These are phyloP conservation scores for Hymenoscyphus repandus DNA, from an alignment of 2,329 filamentous ascomycete genomes.

Conservation along the genomic window DNA sequence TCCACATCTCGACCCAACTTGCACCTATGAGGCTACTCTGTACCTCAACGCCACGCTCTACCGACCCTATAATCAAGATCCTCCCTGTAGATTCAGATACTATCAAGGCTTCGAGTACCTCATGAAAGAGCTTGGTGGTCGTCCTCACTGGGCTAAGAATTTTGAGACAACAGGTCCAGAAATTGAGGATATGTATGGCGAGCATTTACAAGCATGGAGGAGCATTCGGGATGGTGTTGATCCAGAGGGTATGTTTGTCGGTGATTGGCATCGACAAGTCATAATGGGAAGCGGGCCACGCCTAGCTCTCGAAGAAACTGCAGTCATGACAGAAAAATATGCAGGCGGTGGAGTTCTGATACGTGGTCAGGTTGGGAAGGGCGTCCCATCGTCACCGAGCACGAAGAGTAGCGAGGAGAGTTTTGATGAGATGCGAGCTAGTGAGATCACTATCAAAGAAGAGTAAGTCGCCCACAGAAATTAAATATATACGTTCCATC, in stretches of 20 bases:
- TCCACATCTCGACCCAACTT: slow-evolving; percentile 70
- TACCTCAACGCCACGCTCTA: slow-evolving; percentile 91
- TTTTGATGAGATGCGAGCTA: slow-evolving; percentile 26
- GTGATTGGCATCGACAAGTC: slow-evolving; percentile 78
- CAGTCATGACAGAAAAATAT: slow-evolving; percentile 20
- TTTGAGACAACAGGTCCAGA: slow-evolving; percentile 59
- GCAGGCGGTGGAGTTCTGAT: slow-evolving; percentile 23
- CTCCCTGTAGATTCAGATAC: slow-evolving; percentile 70
- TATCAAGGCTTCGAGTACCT: slow-evolving; percentile 88
- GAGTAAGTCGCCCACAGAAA: neutral
- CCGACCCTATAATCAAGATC: slow-evolving; percentile 72
- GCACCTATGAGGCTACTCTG: slow-evolving; percentile 63
- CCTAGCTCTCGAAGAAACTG: slow-evolving; percentile 27
- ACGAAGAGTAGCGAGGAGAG: slow-evolving; percentile 22
- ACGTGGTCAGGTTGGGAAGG: slow-evolving; percentile 16
- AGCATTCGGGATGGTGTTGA: slow-evolving; percentile 65
- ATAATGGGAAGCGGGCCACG: slow-evolving; percentile 41
- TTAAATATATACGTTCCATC: too few relatives aligned
- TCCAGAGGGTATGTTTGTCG: slow-evolving; percentile 80
- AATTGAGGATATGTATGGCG: slow-evolving; percentile 63
- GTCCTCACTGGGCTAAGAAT: slow-evolving; percentile 92
- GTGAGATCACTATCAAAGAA: slow-evolving; percentile 11
- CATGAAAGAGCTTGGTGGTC: slow-evolving; percentile 78
- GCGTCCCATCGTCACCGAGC: slow-evolving; percentile 6
- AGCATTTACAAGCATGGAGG: slow-evolving; percentile 62